A percentile compares a stretch with the other conserved stretches of the same genome.
phyloP scores from a whole-genome alignment of 331 rosid genomes.

The Quercus lobata region DNA sequence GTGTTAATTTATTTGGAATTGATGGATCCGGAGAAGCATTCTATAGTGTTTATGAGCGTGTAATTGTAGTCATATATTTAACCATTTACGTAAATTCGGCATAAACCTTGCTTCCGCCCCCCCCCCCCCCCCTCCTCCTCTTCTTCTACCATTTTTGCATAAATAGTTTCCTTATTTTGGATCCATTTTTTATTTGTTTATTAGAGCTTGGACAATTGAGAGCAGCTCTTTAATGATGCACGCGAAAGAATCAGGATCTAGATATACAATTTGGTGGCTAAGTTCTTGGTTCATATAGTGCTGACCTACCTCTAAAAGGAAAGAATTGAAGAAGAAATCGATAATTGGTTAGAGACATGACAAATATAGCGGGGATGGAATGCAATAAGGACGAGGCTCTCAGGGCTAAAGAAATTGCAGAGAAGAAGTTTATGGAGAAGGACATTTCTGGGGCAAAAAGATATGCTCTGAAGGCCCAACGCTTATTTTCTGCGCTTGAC shows the following conservation, averaged over 20 bases:
- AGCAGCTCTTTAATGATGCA: conserved; percentile 20
- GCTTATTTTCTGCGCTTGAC: conserved; percentile 39
- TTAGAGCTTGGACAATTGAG: conserved; percentile 16
- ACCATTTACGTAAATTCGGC: background rate
- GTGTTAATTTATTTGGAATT: conserved; percentile 7
- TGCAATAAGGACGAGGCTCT: conserved; percentile 41
- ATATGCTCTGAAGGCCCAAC: conserved; percentile 48
- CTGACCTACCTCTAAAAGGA: conserved; percentile 11
- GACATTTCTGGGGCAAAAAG: conserved; percentile 37
- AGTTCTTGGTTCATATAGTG: conserved; percentile 9
- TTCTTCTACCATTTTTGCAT: conserved; percentile 13
- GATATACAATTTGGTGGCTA: conserved; percentile 4
- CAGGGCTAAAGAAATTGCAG: conserved; percentile 50
- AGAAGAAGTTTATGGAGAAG: conserved; percentile 36
- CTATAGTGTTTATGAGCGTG: background rate
- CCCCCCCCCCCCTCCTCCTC: conserved; percentile 1
- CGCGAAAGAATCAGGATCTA: conserved; percentile 4
- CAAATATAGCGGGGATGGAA: conserved; percentile 42
- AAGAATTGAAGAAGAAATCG: conserved; percentile 18
- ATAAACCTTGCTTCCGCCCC: background rate
- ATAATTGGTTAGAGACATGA: background rate
- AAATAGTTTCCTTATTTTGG: conserved; percentile 30
- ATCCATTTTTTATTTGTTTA: conserved; percentile 16
- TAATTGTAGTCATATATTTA: background rate
- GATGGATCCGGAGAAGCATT: conserved; percentile 17